Conservation (phyloP, 2,329 filamentous ascomycete genomes). For the Clonostachys byssicola region DNA sequence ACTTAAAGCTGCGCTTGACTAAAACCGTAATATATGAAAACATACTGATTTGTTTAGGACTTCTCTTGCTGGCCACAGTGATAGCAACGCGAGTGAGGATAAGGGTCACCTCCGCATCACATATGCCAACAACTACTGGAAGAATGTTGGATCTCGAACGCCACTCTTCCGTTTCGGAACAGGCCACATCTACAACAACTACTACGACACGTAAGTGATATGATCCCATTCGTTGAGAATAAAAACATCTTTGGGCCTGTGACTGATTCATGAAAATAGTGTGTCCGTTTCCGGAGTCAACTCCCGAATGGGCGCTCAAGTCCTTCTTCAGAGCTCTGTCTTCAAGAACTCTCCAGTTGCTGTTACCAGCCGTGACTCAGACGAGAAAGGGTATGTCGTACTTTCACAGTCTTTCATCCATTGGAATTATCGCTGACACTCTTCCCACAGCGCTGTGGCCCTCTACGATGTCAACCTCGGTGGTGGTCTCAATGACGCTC, state of each 20-base stretch:
- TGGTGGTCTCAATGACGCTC: slow-evolving; percentile 28
- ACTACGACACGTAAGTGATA: slow-evolving; percentile 25
- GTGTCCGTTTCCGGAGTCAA: slow-evolving; percentile 41
- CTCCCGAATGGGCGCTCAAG: slow-evolving; percentile 44
- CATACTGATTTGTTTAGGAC: slow-evolving; percentile 32
- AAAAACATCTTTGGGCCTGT: not conserved
- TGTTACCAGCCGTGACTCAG: slow-evolving; percentile 27
- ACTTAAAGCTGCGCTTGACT: no score
- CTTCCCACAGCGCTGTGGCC: slow-evolving; percentile 12
- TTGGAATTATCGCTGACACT: not conserved
- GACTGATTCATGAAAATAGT: slow-evolving; percentile 27
- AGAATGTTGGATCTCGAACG: slow-evolving; percentile 52
- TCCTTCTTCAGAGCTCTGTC: slow-evolving; percentile 47
- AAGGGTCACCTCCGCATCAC: slow-evolving; percentile 52
- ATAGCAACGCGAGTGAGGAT: slow-evolving; percentile 54
- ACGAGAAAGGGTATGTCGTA: slow-evolving; percentile 23
- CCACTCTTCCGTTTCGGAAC: slow-evolving; percentile 58
- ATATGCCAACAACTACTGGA: slow-evolving; percentile 56
- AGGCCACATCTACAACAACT: slow-evolving; percentile 41
- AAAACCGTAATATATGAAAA: no score
- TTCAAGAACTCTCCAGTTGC: slow-evolving; percentile 31
- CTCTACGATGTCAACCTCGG: slow-evolving; percentile 30
- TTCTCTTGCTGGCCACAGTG: slow-evolving; percentile 55
- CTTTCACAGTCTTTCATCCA: no score
- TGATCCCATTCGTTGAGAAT: not conserved